A percentile compares a stretch with the other conserved stretches of the same genome.
These are phyloP conservation scores for Colletotrichum lentis DNA, from an alignment of 2,329 filamentous ascomycete species.

Conservation along the genomic window DNA sequence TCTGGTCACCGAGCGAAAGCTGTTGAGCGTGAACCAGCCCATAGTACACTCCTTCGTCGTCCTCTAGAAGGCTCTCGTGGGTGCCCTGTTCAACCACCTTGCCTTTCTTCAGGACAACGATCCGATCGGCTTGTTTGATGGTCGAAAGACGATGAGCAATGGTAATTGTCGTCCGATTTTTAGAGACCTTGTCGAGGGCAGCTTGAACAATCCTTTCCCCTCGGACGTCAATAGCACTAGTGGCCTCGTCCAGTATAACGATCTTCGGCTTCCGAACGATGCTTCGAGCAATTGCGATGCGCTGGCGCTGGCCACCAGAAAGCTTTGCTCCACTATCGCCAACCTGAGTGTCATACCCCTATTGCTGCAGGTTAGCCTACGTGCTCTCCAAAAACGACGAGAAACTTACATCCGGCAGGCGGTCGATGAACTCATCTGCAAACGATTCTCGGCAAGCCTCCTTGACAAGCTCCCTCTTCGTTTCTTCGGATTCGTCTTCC, in stretches of 20 bases:
- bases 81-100: constrained; percentile 76
- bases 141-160: constrained; percentile 80
- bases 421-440: constrained; percentile 73
- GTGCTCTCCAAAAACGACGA: background rate
- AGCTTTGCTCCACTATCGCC: constrained; percentile 69
- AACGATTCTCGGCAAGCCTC: constrained; percentile 73
- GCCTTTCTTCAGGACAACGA: constrained; percentile 78
- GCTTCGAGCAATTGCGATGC: constrained; percentile 78
- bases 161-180: constrained; percentile 73
- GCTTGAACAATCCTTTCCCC: constrained; percentile 70
- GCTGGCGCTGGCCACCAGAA: constrained; percentile 86
- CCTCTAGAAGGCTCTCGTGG: constrained; percentile 73
- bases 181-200: constrained; percentile 67
- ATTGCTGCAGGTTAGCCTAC: background rate
- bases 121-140: constrained; percentile 79
- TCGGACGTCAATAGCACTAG: constrained; percentile 68
- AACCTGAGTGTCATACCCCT: constrained; percentile 77
- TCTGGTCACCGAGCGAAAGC: constrained; percentile 61
- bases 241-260: constrained; percentile 80
- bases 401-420: constrained; percentile 61
- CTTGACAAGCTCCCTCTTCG: constrained; percentile 66
- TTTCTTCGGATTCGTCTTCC: constrained; percentile 61
- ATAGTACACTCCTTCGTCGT: constrained; percentile 70
- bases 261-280: constrained; percentile 77
- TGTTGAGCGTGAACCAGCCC: constrained; percentile 72